Evolutionary conservation across 1,284 basidiomycete species (phyloP).

Genomic region (Retiboletus flavoniger): DNA sequence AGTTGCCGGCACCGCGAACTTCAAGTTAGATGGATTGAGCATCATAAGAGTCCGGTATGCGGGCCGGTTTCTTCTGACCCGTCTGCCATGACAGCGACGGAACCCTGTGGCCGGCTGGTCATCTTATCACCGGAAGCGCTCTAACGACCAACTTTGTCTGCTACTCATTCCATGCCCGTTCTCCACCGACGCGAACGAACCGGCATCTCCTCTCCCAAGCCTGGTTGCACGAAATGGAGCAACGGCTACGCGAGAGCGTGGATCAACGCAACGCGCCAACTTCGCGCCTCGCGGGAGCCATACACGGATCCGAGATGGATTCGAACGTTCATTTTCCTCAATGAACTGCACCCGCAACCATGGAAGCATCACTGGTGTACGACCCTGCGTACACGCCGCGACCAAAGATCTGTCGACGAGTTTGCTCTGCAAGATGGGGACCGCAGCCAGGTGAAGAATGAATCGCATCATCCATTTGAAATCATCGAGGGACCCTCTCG

Average conservation of each 20-base stretch:
- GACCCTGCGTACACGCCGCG: conserved; percentile 15
- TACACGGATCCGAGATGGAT: neutral
- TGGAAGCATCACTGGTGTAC: neutral
- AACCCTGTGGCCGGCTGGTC: neutral
- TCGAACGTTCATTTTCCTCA: neutral
- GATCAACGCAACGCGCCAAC: neutral
- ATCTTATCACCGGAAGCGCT: neutral
- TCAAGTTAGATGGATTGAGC: no score
- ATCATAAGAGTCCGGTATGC: no score
- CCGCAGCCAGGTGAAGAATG: neutral
- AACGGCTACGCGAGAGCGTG: neutral
- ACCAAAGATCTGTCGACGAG: conserved; percentile 48
- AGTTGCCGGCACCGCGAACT: no score
- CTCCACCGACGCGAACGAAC: neutral
- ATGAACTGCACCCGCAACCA: neutral
- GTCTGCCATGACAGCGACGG: neutral
- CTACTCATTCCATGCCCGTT: no score
- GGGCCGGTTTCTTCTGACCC: no score
- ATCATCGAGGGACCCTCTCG: neutral
- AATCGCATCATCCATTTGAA: neutral
- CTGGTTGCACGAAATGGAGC: no score
- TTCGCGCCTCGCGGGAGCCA: neutral
- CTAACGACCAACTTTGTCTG: no score
- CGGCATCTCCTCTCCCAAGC: neutral
- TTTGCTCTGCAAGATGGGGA: neutral